These are phyloP conservation scores for Zymoseptoria tritici DNA, from an alignment of 2,329 filamentous ascomycete genomes.

Conservation along the genomic window DNA sequence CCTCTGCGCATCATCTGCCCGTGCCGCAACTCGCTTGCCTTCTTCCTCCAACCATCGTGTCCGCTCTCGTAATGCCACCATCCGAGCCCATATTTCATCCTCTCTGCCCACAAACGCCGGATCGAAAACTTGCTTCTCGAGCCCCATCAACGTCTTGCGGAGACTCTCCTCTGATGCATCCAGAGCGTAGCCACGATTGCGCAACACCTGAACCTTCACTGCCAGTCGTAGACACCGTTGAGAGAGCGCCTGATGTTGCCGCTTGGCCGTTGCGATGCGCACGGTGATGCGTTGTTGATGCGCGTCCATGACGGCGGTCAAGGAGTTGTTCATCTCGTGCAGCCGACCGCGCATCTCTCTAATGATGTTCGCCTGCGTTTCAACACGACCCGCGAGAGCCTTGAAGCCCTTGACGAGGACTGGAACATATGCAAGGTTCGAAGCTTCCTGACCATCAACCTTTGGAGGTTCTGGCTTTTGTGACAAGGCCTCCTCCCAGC, in stretches of 20 bases:
- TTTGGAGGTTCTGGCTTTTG: conserved; percentile 57
- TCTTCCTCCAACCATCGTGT: conserved; percentile 66
- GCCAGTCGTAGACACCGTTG: conserved; percentile 68
- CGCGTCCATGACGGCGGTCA: conserved; percentile 64
- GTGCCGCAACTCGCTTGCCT: conserved; percentile 57
- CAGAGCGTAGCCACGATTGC: conserved; percentile 74
- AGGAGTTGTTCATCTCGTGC: conserved; percentile 70
- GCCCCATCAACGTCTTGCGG: conserved; percentile 59
- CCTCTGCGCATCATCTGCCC: conserved; percentile 35
- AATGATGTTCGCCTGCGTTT: conserved; percentile 63
- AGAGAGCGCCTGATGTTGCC: conserved; percentile 65
- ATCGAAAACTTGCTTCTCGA: conserved; percentile 66
- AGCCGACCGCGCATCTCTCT: conserved; percentile 62
- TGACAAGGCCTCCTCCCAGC: conserved; percentile 77
- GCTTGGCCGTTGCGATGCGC: conserved; percentile 62
- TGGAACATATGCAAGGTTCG: conserved; percentile 58
- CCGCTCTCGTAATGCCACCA: conserved; percentile 67
- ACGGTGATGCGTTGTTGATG: conserved; percentile 73
- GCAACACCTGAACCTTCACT: conserved; percentile 70
- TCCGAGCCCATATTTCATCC: conserved; percentile 78
- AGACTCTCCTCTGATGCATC: conserved; percentile 73
- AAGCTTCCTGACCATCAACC: conserved; percentile 30
- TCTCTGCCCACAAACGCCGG: conserved; percentile 67
- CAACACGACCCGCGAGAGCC: conserved; percentile 63
- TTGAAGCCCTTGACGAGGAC: conserved; percentile 68